Percentiles rank a stretch among this genome's conserved stretches.
These are phyloP conservation scores for Globisporangium abappressorium DNA, from an alignment of 352 stramenopile genomes.

Conservation along the genomic window DNA sequence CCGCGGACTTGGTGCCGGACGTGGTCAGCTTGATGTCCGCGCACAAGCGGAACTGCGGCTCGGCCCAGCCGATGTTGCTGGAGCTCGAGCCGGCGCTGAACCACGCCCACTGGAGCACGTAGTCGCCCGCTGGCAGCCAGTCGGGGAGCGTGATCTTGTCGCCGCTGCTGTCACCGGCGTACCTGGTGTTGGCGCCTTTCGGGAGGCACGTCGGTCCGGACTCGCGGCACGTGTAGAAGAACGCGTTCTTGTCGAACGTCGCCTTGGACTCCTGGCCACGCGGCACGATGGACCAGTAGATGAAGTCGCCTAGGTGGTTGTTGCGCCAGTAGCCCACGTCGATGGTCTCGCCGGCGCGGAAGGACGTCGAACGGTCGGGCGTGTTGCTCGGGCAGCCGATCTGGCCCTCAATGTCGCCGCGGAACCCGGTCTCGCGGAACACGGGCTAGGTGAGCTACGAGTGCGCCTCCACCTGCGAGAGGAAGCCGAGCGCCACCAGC, in stretches of 20 bases:
- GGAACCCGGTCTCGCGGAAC: conserved; percentile 29
- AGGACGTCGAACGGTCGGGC: conserved; percentile 14
- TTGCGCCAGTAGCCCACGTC: conserved; percentile 32
- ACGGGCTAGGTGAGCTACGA: conserved; percentile 46
- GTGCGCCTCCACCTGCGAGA: conserved; percentile 24
- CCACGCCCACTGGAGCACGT: conserved; percentile 62
- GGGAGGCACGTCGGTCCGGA: conserved; percentile 35
- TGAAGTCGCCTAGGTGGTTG: conserved; percentile 36
- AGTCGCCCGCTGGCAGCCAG: conserved; percentile 43
- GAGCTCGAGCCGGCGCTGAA: conserved; percentile 45
- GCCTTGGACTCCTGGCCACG: conserved; percentile 25
- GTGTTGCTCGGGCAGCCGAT: conserved; percentile 19
- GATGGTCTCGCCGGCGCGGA: conserved; percentile 22
- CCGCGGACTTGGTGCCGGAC: conserved; percentile 21
- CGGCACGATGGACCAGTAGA: conserved; percentile 25
- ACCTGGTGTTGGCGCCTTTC: conserved; percentile 33
- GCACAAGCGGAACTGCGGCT: conserved; percentile 46
- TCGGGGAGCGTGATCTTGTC: conserved; percentile 49
- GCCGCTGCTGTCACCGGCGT: conserved; percentile 34
- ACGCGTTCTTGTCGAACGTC: conserved; percentile 46
- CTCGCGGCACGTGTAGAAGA: conserved; percentile 60
- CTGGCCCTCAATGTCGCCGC: conserved; percentile 26
- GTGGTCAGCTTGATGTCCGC: conserved; percentile 55
- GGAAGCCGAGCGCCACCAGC: not conserved
- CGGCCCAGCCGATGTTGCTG: conserved; percentile 49